These are phyloP conservation scores for Yamagishiella unicocca DNA, from an alignment of 139 green algal genomes.

Conservation along the genomic window DNA sequence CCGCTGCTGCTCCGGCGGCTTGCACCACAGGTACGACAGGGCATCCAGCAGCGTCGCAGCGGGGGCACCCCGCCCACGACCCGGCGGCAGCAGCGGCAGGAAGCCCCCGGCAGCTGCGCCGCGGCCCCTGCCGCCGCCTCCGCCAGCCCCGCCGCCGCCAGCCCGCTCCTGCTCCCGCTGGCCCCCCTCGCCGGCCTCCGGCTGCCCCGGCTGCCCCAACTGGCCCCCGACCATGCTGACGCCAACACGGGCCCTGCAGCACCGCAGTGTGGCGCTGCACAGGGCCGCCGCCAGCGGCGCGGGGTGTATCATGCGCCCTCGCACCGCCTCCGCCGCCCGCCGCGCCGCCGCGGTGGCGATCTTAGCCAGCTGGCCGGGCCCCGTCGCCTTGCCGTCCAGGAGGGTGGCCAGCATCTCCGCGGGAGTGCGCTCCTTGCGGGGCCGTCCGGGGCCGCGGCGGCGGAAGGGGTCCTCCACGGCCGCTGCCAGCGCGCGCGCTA, in stretches of 20 bases:
- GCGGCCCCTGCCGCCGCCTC: not conserved
- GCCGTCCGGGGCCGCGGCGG: not conserved
- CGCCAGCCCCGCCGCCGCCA: not conserved
- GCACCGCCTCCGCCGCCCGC: constrained; percentile 11
- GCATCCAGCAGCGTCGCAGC: not conserved
- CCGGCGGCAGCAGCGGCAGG: not conserved
- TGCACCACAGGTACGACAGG: not conserved
- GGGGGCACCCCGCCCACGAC: not conserved
- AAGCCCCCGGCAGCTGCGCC: not conserved
- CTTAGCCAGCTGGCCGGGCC: not conserved
- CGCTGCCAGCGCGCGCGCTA: not conserved
- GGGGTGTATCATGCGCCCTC: not conserved
- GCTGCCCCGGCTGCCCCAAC: not conserved
- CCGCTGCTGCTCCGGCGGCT: constrained; percentile 12
- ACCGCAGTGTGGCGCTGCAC: not conserved
- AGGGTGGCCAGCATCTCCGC: constrained; percentile 10
- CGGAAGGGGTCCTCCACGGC: not conserved
- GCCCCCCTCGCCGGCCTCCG: not conserved
- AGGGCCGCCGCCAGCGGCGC: constrained; percentile 3
- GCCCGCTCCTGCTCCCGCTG: not conserved
- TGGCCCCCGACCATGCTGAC: not conserved
- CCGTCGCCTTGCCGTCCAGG: not conserved
- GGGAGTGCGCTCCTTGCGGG: constrained; percentile 9
- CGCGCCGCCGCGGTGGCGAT: constrained; percentile 9
- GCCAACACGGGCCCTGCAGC: not conserved